Evolutionary conservation across 148 eudicot species (phyloP), one percentile per base, ranked within the genome.

Genomic region (Talinum fruticosum): DNA sequence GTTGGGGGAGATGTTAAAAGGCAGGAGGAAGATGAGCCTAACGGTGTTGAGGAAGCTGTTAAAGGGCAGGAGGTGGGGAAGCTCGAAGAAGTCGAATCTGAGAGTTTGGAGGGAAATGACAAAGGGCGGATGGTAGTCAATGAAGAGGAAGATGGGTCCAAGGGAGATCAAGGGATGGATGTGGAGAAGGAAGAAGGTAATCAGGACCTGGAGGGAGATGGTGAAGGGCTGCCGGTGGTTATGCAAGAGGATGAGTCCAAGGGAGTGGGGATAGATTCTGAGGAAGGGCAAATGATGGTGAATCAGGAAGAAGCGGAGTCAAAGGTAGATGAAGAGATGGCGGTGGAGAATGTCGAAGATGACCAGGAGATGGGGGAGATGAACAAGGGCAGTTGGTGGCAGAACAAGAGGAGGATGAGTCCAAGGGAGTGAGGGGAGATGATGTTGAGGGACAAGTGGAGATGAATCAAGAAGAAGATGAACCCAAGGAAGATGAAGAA

Each of bases 301-400:
- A 28, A 34, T 66, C 38, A 19, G 24, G 78, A 59, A 28, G 49
- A 30, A 15, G 62, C 44, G 34, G 73, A 26, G 19, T 26, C 38
- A 14, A 23, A 19, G 47, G 44, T n/a, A 71, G 24, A 61, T 51
- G 77, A 34, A 67, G 71, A 37, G 53, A 15, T n/a, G 61, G 21
- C 76, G 23, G 79, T 30, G 68, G 72, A 69, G n/a, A 53, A 66
- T 28, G 79, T 13, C 21, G 41, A 64, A 41, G 57, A n/a, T 67
- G 82, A 61, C 32, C 14, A 79, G n/a, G 75, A 54, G 23, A 3
- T 44, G 66, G n/a, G 72, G 76, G 45, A 26, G 64, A 44, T 76
- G 53, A 75, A 68, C 26, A 72, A 81, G 76, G 53, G 75, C 47
- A 79, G 76, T 23, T 30, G 71, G 33, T 53, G 34, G 76, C 23